Percentiles rank a stretch among this genome's conserved stretches.
Evolutionary conservation across 2,329 filamentous ascomycete species (phyloP).

Genomic region (Rugonectria rugulosa): DNA sequence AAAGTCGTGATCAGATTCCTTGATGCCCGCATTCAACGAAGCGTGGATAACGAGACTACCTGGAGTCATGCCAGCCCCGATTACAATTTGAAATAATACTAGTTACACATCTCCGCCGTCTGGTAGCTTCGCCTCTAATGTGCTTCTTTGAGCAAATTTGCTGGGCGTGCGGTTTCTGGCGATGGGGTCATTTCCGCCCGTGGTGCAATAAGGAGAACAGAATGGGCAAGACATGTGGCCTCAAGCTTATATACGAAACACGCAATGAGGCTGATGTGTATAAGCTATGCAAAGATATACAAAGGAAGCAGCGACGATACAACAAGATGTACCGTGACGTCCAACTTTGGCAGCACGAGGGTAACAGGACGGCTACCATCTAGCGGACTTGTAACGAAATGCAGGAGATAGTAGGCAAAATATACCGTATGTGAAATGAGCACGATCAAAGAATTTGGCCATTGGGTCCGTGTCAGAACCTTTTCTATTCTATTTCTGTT

Average conservation of each 20-base stretch:
- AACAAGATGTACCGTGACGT: slow-evolving; percentile 79
- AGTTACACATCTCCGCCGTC: too few species aligned
- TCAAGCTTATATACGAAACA: slow-evolving; percentile 86
- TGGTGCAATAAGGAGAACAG: slow-evolving; percentile 96
- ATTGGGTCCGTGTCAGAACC: slow-evolving; percentile 42
- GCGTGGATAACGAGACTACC: too few species aligned
- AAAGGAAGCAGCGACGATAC: slow-evolving; percentile 80
- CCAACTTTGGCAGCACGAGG: slow-evolving; percentile 78
- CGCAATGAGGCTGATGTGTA: slow-evolving; percentile 71
- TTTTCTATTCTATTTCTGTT: too few species aligned
- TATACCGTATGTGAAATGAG: slow-evolving; percentile 55
- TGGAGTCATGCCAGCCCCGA: too few species aligned
- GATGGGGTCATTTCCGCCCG: slow-evolving; percentile 91
- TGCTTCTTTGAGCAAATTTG: slow-evolving; percentile 95
- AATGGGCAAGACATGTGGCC: slow-evolving; percentile 94
- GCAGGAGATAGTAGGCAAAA: slow-evolving; percentile 67
- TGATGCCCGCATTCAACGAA: too few species aligned
- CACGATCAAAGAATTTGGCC: slow-evolving; percentile 46
- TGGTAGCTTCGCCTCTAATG: too few species aligned
- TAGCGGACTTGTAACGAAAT: slow-evolving; percentile 76
- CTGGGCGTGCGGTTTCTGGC: slow-evolving; percentile 89
- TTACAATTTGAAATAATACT: too few species aligned
- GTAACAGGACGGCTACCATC: slow-evolving; percentile 76
- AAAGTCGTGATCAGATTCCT: too few species aligned
- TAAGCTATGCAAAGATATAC: slow-evolving; percentile 87